Base-by-base conservation (phyloP, 2,329 filamentous ascomycete species). In the Sporothrix dimorphospora region DNA sequence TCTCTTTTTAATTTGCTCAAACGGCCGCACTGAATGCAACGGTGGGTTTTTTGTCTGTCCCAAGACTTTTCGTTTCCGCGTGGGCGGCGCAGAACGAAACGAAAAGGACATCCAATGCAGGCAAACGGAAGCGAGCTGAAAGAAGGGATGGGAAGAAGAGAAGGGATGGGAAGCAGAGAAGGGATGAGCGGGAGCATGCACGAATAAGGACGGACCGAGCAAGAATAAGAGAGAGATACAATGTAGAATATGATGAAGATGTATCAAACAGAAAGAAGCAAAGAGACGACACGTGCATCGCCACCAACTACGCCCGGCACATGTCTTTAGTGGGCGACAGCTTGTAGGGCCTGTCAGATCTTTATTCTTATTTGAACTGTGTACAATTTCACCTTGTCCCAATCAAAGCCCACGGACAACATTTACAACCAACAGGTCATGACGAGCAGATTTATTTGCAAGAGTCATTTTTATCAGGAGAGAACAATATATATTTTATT, bases 1-100 rank as follows among this genome's bases (percentile, higher is more conserved):
- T 8, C 16, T 66, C 21, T 34, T 34, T 14, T 67, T 67, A 76
- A 76, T 66, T 74, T 76, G 75, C 75, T 76, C 75, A 76, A 76
- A 76, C 72, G 72, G 67, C 59, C 75, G 67, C 75, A 75, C n/a
- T n/a, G n/a, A 38, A 69, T 61, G 53, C 57, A 55, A 72, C 65
- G 11, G 71, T 47, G 45, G 27, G 11, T 59, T 24, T 14, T 24
- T 45, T 27, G 45, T 34, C 57, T 27, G 11, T 9, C 51, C 53
- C 53, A 61, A 40, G 55, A 34, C 40, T 14, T 42, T 42, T 42
- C 38, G 40, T 4, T 42, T 42, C 12, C 40, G 40, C 12, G 40
- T 42, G 9, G 40, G 40, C 40, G 40, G 40, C 40, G 40, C 40
- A 42, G 40, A 42, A 45, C 9, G 4, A 42, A 55, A 30, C 24